Evolutionary conservation across 371 early-diverging fungal species (phyloP), one percentile per base, ranked within the genome.

Genomic region (Zychaea mexicana): DNA sequence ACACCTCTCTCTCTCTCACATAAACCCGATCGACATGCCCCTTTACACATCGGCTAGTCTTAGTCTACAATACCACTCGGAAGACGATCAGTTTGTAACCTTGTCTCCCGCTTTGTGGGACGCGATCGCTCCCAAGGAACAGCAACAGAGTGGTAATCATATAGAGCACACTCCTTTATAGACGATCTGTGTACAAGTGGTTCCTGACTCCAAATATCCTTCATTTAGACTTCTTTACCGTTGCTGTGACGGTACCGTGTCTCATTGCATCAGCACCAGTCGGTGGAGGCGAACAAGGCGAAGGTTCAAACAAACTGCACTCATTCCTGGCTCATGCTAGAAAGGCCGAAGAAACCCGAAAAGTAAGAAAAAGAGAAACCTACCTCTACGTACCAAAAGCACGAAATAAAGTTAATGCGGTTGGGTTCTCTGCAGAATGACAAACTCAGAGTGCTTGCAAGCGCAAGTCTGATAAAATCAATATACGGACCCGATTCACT

Each of bases 401-500:
- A n/a, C n/a, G n/a, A n/a, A n/a, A n/a, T n/a, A n/a, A n/a, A n/a
- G 45, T 15, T 46, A 36, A 17, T 3, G 46, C 3, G 10, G 21
- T 17, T 21, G 46, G 2, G n/a, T 12, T 24, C 3, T 49, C 22
- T 24, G 10, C 3, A 42, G 45, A 42, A 30, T 24, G 61, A 57
- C 19, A 61, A 66, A 36, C 31, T 36, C 6, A 12, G 47, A 10
- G 38, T 79, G 4, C 71, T 70, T 69, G 68, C 56, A 1, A 73
- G 71, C 13, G 52, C 65, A 31, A 27, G 55, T 9, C 32, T 79
- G 24, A 59, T 79, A 22, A 58, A 72, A 30, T 59, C 74, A 2
- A 61, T 81, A 4, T 81, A 78, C 60, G 78, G 81, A 1, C 24
- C 61, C 3, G 73, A 77, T 52, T 76, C 73, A 27, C 56, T 77